Base-by-base conservation (phyloP, 1,139 yeast genomes). In the Sugiyamaella neomexicana region DNA sequence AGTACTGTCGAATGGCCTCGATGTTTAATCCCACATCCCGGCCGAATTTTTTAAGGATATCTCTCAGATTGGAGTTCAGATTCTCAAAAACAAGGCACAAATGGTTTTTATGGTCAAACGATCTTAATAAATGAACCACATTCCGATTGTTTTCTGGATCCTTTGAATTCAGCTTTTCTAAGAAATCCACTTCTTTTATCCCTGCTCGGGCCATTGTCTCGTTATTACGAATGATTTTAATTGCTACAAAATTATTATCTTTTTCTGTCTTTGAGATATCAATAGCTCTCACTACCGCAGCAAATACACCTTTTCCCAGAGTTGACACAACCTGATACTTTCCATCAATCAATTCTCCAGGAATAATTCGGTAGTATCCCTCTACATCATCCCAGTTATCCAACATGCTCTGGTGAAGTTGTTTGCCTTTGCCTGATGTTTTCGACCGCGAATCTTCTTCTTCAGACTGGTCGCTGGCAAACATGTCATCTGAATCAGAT, bases 81-180 rank as follows among this genome's bases (percentile, higher is more conserved):
- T 86, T 74, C 65, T 89, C 95, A 13, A 96, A 89, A 3, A 90
- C 93, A 56, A 90, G 80, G 70, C 96, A 89, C 47, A 90, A 85
- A 70, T 90, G 97, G 59, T 89, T 86, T 64, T 91, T 79, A 69
- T 81, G 90, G 67, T 89, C 96, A 68, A 90, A 86, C 60, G 87
- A 85, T 63, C 86, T 89, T 44, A 86, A 74, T 44, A 89, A 72
- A 66, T 85, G 88, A 58, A 87, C 84, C 61, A 93, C 84, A 67
- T 85, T 87, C 62, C 82, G 81, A 54, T 75, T 65, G 65, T 83
- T 85, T 44, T 75, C 72, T 38, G 84, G 83, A 65, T 85, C 93
- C 61, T 83, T 88, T 62, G 81, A 79, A 63, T 85, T 85, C 57
- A 87, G 72, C 46, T 89, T 85, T 9, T 87, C 78, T 55, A 90